Evolutionary conservation across 2,329 filamentous ascomycete genomes (phyloP), one percentile per base, ranked within the genome.

Genomic region (Boeremia lycopersici): DNA sequence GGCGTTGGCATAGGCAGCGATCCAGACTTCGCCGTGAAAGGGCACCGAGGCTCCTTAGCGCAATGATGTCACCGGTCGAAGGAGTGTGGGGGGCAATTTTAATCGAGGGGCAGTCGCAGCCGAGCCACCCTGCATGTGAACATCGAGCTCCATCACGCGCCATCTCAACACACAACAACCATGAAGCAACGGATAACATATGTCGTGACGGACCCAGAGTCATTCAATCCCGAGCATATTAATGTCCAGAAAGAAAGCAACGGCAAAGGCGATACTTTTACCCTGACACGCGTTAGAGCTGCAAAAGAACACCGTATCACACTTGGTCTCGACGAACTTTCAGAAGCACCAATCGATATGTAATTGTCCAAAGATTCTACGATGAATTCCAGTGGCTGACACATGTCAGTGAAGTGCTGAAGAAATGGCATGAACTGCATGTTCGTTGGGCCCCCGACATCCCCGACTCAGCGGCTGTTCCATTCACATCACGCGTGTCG

Each of bases 291-390:
- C 2, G 72, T 95, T 36, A 74, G 84, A 45, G 89, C 89, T 17
- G 86, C 86, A 12, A 87, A 90, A 61, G 90, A 98, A 75, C 90
- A 95, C 71, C 85, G 89, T 56, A 76, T 93, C 62, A 96, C 91
- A 0, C 76, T 95, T 58, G 81, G 83, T 33, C 77, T 92, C 17
- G 81, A 87, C 43, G 91, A 96, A 77, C 82, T 97, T 35, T 89
- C 91, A 4, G 68, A 76, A 26, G 30, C 46, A n/a, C 52, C 41
- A 17, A 28, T 55, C 12, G 26, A 46, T 11, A 29, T 42, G 52
- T 55, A 55, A 42, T 30, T 28, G 13, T 12, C n/a, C 25, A 6
- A 28, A 10, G 12, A 10, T 4, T n/a, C 8, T 11, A 34, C 23
- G 11, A 15, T n/a, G 1, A 3, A 34, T n/a, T 6, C 15, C 9